phyloP scores from a whole-genome alignment of 192 early-diverging fungal genomes.

The Backusella tuberculispora region DNA sequence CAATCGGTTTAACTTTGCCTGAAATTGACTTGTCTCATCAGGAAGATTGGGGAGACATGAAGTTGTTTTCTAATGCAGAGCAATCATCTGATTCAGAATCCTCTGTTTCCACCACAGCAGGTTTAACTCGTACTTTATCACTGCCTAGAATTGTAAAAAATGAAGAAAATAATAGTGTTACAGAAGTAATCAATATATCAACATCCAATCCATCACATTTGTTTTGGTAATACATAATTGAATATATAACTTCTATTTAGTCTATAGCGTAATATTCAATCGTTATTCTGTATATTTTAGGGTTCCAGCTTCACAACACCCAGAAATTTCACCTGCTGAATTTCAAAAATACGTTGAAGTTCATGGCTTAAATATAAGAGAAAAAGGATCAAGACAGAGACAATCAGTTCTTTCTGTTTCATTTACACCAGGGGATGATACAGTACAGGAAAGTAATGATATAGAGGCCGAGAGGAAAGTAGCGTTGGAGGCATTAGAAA shows the following conservation, averaged over 20 bases:
- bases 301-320: slow-evolving; percentile 40
- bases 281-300: neutral
- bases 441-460: neutral
- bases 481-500: slow-evolving; percentile 11
- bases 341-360: slow-evolving; percentile 34
- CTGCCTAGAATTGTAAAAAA: slow-evolving; percentile 14
- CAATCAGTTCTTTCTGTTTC: slow-evolving; percentile 38
- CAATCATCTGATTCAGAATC: neutral
- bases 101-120: neutral
- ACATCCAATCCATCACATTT: slow-evolving; percentile 38
- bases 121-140: slow-evolving; percentile 3
- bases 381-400: slow-evolving; percentile 24
- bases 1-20: neutral
- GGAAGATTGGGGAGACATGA: slow-evolving; percentile 17
- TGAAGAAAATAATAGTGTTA: slow-evolving; percentile 1
- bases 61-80: neutral
- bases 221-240: slow-evolving; percentile 29
- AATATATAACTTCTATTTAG: neutral
- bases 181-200: slow-evolving; percentile 34
- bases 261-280: neutral
- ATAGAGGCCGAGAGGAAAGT: neutral
- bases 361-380: slow-evolving; percentile 28
- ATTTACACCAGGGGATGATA: slow-evolving; percentile 24
- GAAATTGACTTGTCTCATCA: slow-evolving; percentile 12
- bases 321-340: slow-evolving; percentile 38